Percentiles rank a stretch among this genome's conserved stretches.
These are phyloP conservation scores for Phytophthora macrochlamydospora DNA, from an alignment of 352 stramenopile species.

Conservation along the genomic window DNA sequence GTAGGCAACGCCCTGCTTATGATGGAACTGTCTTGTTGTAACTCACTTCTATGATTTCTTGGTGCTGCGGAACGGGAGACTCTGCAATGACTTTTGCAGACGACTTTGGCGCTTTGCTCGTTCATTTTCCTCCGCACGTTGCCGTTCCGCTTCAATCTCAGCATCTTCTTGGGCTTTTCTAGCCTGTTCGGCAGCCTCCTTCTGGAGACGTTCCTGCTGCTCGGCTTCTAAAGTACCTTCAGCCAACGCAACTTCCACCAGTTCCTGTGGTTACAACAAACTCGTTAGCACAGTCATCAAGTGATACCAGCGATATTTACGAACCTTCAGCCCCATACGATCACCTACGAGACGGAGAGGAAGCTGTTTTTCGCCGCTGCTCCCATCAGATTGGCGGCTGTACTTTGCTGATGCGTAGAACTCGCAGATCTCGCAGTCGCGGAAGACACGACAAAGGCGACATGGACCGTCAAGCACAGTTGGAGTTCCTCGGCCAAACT, in stretches of 20 bases:
- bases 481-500: constrained; percentile 60
- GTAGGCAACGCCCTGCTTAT: too few relatives aligned
- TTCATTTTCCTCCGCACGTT: constrained; percentile 17
- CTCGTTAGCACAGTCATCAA: constrained; percentile 1
- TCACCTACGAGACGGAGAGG: constrained; percentile 42
- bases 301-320: background rate
- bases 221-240: constrained; percentile 50
- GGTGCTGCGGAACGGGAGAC: constrained; percentile 11
- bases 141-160: constrained; percentile 9
- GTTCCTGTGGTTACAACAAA: constrained; percentile 35
- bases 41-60: constrained; percentile 15
- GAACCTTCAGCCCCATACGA: constrained; percentile 61
- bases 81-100: constrained; percentile 26
- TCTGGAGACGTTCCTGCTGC: constrained; percentile 37
- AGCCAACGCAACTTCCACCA: constrained; percentile 53
- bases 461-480: constrained; percentile 44
- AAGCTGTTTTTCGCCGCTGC: constrained; percentile 29
- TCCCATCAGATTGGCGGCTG: constrained; percentile 23
- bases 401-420: constrained; percentile 62
- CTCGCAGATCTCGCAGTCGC: constrained; percentile 88
- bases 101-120: constrained; percentile 17
- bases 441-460: constrained; percentile 81
- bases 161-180: constrained; percentile 9
- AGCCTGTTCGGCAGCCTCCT: constrained; percentile 8
- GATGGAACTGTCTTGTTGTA: too few relatives aligned